Base-by-base conservation (phyloP, 2,329 filamentous ascomycete species). In the Lecanicillium sp. region DNA sequence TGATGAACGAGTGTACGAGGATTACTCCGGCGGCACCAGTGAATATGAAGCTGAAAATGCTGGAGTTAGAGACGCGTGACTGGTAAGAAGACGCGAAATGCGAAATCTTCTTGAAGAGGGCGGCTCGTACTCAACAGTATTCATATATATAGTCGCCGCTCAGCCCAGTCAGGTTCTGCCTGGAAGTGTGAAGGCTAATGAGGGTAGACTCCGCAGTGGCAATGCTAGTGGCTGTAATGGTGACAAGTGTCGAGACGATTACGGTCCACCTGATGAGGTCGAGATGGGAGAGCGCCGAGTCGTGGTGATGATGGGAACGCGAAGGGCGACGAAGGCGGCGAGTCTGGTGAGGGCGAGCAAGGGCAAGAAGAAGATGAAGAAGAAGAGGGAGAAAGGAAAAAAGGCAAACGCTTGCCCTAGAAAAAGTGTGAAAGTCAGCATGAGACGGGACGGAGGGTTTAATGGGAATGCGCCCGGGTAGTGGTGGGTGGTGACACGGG, bases 51-150 rank as follows among this genome's bases (percentile, higher is more conserved):
- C 45, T 48, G 11, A 19, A 48, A 7, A 11, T 8, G 21, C 11
- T n/a, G 14, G 30, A 37, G 30, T 42, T 17, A 37, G 19, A 8
- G 29, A 35, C 30, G 30, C 24, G 45, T 21, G 30, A 29, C 14
- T 35, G 23, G 12, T 26, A 27, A 20, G 5, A 27, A 40, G 5
- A 12, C 24, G 14, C 17, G 9, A 19, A 11, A 27, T 24, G 27
- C 19, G 27, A 26, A 24, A 15, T 23, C n/a, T 10, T 40, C 17
- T 12, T 35, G 20, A 35, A 40, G 35, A 40, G 20, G 27, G 32
- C 15, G 42, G 37, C 9, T 21, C 45, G 42, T 37, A 48, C 45
- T 48, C 45, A 20, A 48, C n/a, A 14, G 37, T 48, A 24, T 35
- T 42, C 38, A 48, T 48, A 41, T 42, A 41, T 26, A 29, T 29